Base-by-base conservation (phyloP, 2,329 filamentous ascomycete genomes). In the Monilinia fructigena region DNA sequence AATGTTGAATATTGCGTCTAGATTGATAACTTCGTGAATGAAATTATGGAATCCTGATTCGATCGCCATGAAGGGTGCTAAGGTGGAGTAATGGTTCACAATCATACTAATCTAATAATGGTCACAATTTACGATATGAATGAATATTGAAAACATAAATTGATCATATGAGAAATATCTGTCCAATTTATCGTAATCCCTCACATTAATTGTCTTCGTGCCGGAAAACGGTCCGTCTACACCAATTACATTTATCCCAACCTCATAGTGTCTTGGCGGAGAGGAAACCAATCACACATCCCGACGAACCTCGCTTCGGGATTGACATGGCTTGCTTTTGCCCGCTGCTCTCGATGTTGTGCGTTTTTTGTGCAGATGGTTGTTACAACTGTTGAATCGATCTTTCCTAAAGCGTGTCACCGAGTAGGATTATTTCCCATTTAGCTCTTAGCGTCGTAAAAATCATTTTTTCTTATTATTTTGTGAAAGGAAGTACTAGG, bases 201-300 rank as follows among this genome's bases (percentile, higher is more conserved):
- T n/a, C n/a, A n/a, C n/a, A n/a, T n/a, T n/a, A n/a, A n/a, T n/a
- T n/a, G n/a, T n/a, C n/a, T n/a, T n/a, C n/a, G n/a, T n/a, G n/a
- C n/a, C n/a, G 65, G 65, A 63, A 66, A 66, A 66, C 65, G 65
- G 65, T 66, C 65, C 65, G 65, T 66, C 58, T 55, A 63, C 63
- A 66, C 55, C 63, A 66, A 52, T 31, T 31, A n/a, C 28, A 26
- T 28, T 20, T 18, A 61, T 35, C 58, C 58, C n/a, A 38, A 45
- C 8, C 11, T 42, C 4, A 20, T 58, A 45, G 35, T 16, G 47
- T 50, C 63, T 66, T 66, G 63, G 55, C 55, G 3, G 12, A 42
- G 4, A 16, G 26, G 7, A 14, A 26, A 38, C 58, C 58, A 61
- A 61, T 61, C 58, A 61, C 5, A 23, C 2, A 20, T 8, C 26